Evolutionary conservation across 148 eudicot species (phyloP).

Genomic region (Pharnaceum exiguum): DNA sequence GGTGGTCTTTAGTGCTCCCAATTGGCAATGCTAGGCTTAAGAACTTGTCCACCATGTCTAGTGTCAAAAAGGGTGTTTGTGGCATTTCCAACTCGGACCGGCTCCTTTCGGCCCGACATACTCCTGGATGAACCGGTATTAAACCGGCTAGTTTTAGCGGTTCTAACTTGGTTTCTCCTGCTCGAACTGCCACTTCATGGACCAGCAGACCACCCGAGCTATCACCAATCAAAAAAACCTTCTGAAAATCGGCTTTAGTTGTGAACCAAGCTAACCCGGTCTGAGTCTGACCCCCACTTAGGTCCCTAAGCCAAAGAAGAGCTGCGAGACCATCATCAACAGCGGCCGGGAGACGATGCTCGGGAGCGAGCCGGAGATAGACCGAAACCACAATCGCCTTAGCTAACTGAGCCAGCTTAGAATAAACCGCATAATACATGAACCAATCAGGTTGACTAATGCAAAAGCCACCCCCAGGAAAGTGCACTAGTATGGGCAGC

Average conservation of each 20-base stretch:
- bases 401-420: conserved; percentile 38
- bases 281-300: conserved; percentile 27
- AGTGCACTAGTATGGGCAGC: conserved; percentile 64
- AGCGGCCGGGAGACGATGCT: conserved; percentile 74
- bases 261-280: conserved; percentile 39
- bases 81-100: conserved; percentile 69
- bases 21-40: conserved; percentile 52
- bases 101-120: conserved; percentile 51
- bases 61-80: conserved; percentile 66
- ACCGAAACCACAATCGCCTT: conserved; percentile 46
- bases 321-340: conserved; percentile 51
- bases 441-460: conserved; percentile 61
- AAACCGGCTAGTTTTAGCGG: conserved; percentile 50
- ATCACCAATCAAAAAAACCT: conserved; percentile 74
- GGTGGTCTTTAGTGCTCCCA: conserved; percentile 69
- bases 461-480: conserved; percentile 88
- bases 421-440: conserved; percentile 66
- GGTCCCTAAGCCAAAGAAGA: conserved; percentile 51
- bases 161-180: conserved; percentile 29
- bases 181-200: conserved; percentile 62
- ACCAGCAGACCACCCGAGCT: conserved; percentile 78
- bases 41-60: conserved; percentile 83
- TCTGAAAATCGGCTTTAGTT: conserved; percentile 39
- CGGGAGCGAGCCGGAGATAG: conserved; percentile 62
- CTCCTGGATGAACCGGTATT: conserved; percentile 72